These are phyloP conservation scores for Kuraishia piskuri DNA, from an alignment of 805 yeast species.

Conservation along the genomic window DNA sequence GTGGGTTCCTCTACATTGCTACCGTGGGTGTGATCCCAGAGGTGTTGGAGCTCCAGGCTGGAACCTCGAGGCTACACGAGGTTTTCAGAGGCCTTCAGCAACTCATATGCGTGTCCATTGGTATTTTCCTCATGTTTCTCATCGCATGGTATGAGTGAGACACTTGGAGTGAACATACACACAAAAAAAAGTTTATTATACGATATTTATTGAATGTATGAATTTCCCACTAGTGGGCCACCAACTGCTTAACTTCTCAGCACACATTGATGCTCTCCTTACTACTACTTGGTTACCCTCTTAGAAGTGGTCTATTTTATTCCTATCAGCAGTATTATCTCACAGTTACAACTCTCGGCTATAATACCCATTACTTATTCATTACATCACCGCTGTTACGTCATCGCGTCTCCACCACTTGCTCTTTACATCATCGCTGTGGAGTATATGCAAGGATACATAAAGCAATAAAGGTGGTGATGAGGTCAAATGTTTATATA, in stretches of 20 bases:
- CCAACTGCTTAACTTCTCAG: too few species aligned
- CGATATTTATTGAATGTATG: background rate
- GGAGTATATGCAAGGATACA: background rate
- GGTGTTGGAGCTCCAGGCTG: conserved; percentile 35
- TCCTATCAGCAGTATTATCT: too few species aligned
- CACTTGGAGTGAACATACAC: background rate
- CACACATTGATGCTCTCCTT: too few species aligned
- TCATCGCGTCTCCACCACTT: background rate
- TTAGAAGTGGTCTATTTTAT: too few species aligned
- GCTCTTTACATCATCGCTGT: background rate
- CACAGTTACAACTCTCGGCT: too few species aligned
- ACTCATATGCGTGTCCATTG: conserved; percentile 38
- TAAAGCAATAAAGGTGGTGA: background rate
- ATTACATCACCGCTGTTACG: background rate
- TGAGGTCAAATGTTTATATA: background rate
- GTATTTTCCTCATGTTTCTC: conserved; percentile 48
- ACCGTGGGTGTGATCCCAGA: conserved; percentile 74
- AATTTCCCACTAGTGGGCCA: too few species aligned
- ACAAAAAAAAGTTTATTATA: background rate
- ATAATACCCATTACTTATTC: background rate
- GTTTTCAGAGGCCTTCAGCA: conserved; percentile 34
- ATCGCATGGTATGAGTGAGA: conserved; percentile 38
- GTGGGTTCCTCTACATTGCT: conserved; percentile 68
- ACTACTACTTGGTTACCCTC: too few species aligned
- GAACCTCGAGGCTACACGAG: conserved; percentile 29